phyloP scores from a whole-genome alignment of 169 alveolate species.

The Prorocentrum cordatum region DNA sequence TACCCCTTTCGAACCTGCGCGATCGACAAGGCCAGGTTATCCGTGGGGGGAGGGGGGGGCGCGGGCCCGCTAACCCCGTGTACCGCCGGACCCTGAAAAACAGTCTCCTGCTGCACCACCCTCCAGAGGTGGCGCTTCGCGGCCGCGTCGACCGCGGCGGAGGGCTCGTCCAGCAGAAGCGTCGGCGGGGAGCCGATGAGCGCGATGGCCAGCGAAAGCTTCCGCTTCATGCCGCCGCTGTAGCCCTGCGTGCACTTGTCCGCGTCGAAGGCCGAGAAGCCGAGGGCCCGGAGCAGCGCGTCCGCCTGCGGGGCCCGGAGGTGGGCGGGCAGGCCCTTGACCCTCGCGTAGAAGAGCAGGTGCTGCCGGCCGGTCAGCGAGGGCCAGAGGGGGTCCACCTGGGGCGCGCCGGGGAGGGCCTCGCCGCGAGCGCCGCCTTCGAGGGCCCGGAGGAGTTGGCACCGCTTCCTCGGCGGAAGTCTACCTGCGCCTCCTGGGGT shows the following conservation, averaged over 20 bases:
- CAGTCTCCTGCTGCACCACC: too few species aligned
- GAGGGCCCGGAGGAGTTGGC: too few species aligned
- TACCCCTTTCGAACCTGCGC: too few species aligned
- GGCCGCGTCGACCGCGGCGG: conserved; percentile 40
- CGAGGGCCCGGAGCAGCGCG: conserved; percentile 70
- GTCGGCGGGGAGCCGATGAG: conserved; percentile 83
- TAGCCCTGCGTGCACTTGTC: not conserved
- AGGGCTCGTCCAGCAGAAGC: conserved; percentile 54
- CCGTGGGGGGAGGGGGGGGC: too few species aligned
- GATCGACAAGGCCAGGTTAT: too few species aligned
- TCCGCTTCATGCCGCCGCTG: conserved; percentile 69
- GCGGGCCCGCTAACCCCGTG: too few species aligned
- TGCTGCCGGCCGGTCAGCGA: conserved; percentile 80
- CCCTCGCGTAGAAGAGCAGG: conserved; percentile 73
- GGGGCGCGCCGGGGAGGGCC: too few species aligned
- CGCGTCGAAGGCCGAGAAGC: not conserved
- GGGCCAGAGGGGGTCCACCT: conserved; percentile 79
- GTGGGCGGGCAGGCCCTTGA: conserved; percentile 41
- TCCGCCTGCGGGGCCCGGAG: conserved; percentile 66
- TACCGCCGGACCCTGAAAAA: too few species aligned
- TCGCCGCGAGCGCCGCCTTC: too few species aligned
- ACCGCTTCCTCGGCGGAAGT: too few species aligned
- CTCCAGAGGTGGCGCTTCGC: conserved; percentile 66
- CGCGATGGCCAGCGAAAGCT: conserved; percentile 83
- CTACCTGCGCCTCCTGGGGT: too few species aligned